These are phyloP conservation scores for Pulveroboletus frians DNA, from an alignment of 768 basidiomycete species.

Conservation along the genomic window DNA sequence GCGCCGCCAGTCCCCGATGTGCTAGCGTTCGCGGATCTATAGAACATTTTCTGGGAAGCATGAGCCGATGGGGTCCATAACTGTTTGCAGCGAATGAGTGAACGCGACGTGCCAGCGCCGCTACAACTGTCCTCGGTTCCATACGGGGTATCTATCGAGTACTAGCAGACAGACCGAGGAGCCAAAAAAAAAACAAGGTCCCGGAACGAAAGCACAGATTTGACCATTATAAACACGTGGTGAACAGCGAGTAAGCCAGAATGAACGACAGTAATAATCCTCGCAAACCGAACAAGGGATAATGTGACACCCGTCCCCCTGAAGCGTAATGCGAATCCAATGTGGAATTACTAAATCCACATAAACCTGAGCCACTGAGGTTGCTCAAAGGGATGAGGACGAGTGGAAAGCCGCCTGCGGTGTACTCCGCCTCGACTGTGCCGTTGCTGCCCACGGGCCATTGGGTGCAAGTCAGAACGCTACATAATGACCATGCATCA, in stretches of 20 bases:
- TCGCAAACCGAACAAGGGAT: not conserved
- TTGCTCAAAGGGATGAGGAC: slow-evolving; percentile 44
- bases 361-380: slow-evolving; percentile 36
- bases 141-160: not conserved
- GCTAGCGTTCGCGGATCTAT: slow-evolving; percentile 34
- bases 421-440: slow-evolving; percentile 57
- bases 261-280: slow-evolving; percentile 5
- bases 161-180: not conserved
- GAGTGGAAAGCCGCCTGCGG: slow-evolving; percentile 54
- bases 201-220: not conserved
- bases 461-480: slow-evolving; percentile 61
- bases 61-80: slow-evolving; percentile 13
- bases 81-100: not conserved
- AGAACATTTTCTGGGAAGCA: slow-evolving; percentile 17
- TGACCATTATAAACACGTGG: slow-evolving; percentile 3
- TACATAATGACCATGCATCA: slow-evolving; percentile 19
- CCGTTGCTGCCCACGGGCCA: slow-evolving; percentile 66
- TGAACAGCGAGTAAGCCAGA: slow-evolving; percentile 3
- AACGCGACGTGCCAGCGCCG: not conserved
- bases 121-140: not conserved
- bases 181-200: not conserved
- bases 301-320: not conserved
- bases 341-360: slow-evolving; percentile 19
- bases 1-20: slow-evolving; percentile 55
- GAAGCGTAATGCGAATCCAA: slow-evolving; percentile 5